Percentiles rank a stretch among this genome's conserved stretches.
Conservation (phyloP, 208 protist species). For the Wallacemonas sp. region DNA sequence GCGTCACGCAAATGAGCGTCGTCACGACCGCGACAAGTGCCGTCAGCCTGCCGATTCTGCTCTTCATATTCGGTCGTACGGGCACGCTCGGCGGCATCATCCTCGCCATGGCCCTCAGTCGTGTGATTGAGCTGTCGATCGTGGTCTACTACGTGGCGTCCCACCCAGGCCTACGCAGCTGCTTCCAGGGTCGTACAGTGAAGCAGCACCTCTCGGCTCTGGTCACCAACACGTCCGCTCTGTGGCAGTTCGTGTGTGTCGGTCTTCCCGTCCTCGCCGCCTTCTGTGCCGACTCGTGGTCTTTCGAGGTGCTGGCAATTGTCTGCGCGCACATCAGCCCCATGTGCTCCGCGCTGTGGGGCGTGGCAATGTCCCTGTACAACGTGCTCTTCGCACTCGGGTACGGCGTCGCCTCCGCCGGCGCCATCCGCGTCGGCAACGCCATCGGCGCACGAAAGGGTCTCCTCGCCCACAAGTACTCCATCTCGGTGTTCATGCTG, state of each 20-base stretch:
- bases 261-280: slow-evolving; percentile 26
- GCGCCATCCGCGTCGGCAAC: slow-evolving; percentile 31
- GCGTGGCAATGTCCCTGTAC: slow-evolving; percentile 29
- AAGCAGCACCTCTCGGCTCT: slow-evolving; percentile 17
- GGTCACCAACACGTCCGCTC: slow-evolving; percentile 13
- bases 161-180: slow-evolving; percentile 23
- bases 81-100: slow-evolving; percentile 25
- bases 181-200: slow-evolving; percentile 18
- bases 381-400: slow-evolving; percentile 25
- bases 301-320: slow-evolving; percentile 31
- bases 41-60: slow-evolving; percentile 17
- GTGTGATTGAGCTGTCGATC: slow-evolving; percentile 11
- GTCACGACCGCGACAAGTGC: slow-evolving; percentile 16
- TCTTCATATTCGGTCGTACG: slow-evolving; percentile 22
- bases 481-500: slow-evolving; percentile 14
- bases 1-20: slow-evolving; percentile 31
- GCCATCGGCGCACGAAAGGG: slow-evolving; percentile 28
- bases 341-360: slow-evolving; percentile 25
- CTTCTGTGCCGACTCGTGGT: slow-evolving; percentile 40
- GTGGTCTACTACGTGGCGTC: not conserved
- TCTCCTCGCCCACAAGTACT: slow-evolving; percentile 25
- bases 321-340: slow-evolving; percentile 24
- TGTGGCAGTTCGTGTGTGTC: slow-evolving; percentile 22
- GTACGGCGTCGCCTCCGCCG: slow-evolving; percentile 22
- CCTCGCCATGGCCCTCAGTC: slow-evolving; percentile 28